Evolutionary conservation across 257 asterid species (phyloP).

Genomic region (Galeopsis tetrahit): DNA sequence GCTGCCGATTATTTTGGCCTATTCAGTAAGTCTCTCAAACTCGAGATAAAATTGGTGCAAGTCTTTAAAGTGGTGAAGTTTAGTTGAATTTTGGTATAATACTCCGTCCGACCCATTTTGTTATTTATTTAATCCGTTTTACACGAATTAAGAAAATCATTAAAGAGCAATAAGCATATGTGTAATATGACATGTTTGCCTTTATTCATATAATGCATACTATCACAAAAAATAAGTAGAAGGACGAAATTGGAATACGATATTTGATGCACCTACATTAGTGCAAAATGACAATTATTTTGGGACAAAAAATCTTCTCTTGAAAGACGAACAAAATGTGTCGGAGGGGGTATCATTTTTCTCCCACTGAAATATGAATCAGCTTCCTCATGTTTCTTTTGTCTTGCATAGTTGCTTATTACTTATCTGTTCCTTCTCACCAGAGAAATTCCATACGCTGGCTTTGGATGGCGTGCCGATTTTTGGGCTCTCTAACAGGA

Average conservation of each 20-base stretch:
- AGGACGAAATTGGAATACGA: too few relatives aligned
- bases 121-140: too few relatives aligned
- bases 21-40: constrained; percentile 59
- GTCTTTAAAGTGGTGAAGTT: not conserved
- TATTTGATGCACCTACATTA: too few relatives aligned
- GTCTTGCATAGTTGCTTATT: not conserved
- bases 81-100: not conserved
- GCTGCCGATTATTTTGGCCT: constrained; percentile 98
- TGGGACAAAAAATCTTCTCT: too few relatives aligned
- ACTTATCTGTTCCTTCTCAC: constrained; percentile 23
- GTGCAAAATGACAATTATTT: too few relatives aligned
- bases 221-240: too few relatives aligned
- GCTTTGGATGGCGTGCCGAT: constrained; percentile 88
- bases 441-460: constrained; percentile 88
- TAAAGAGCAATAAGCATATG: too few relatives aligned
- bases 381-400: not conserved
- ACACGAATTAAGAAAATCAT: too few relatives aligned
- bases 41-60: not conserved
- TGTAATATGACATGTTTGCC: too few relatives aligned
- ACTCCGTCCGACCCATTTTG: too few relatives aligned
- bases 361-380: not conserved
- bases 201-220: too few relatives aligned
- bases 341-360: not conserved
- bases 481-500: constrained; percentile 79
- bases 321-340: too few relatives aligned